Evolutionary conservation across 257 asterid genomes (phyloP).

Genomic region (Solanum infundibuliforme): DNA sequence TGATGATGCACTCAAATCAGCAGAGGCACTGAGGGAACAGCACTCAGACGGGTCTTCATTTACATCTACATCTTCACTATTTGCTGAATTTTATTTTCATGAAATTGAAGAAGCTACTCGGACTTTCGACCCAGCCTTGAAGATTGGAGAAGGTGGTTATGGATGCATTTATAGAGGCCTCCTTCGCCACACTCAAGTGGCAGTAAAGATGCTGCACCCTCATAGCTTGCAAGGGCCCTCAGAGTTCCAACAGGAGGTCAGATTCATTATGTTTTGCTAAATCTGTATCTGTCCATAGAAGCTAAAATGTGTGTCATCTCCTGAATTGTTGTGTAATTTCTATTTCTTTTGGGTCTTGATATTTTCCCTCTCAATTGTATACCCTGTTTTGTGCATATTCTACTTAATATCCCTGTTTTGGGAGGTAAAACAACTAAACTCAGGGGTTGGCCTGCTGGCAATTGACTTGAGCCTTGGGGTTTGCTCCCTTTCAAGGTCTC

Average conservation of each 20-base stretch:
- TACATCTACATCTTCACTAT: constrained; percentile 42
- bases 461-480: too few species aligned
- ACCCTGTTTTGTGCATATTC: background rate
- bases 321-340: background rate
- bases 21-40: constrained; percentile 45
- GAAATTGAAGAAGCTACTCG: constrained; percentile 78
- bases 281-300: background rate
- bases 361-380: background rate
- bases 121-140: constrained; percentile 43
- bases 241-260: constrained; percentile 87
- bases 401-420: background rate
- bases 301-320: background rate
- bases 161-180: constrained; percentile 67
- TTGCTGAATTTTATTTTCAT: constrained; percentile 48
- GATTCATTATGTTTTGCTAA: background rate
- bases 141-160: constrained; percentile 86
- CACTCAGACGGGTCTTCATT: constrained; percentile 47
- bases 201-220: constrained; percentile 64
- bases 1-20: constrained; percentile 51
- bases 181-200: constrained; percentile 74
- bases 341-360: background rate
- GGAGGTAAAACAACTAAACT: background rate
- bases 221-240: constrained; percentile 67
- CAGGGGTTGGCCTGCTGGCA: too few species aligned
- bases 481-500: too few species aligned